These are phyloP conservation scores for Alternaria ethzedia DNA, from an alignment of 2,329 filamentous ascomycete genomes.

Conservation along the genomic window DNA sequence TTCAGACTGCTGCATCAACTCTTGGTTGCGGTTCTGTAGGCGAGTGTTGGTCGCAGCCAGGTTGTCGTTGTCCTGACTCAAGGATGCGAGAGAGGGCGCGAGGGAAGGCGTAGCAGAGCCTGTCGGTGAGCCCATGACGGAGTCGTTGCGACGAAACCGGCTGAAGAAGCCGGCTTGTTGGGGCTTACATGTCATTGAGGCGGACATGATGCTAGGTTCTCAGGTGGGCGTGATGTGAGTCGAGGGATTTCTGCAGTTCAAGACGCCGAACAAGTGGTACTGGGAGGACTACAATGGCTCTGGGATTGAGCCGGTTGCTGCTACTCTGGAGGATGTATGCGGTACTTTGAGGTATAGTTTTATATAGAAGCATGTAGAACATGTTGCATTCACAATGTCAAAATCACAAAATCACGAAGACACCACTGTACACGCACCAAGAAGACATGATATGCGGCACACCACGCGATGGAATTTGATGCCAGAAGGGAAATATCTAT, in stretches of 20 bases:
- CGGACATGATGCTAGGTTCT: neutral
- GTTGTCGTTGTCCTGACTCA: neutral
- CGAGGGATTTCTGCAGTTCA: neutral
- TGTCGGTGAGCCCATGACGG: neutral
- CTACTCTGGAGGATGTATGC: neutral
- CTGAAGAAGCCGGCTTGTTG: neutral
- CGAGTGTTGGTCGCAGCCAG: neutral
- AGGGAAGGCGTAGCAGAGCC: neutral
- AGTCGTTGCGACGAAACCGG: neutral
- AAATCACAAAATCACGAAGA: neutral
- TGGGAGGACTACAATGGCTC: neutral
- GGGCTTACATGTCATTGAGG: neutral
- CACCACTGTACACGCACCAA: neutral
- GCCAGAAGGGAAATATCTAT: neutral
- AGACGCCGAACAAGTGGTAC: neutral
- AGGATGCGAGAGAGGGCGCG: neutral
- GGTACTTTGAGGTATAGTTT: neutral
- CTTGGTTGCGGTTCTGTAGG: neutral
- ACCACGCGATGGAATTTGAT: neutral
- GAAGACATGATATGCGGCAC: neutral
- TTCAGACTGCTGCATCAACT: neutral
- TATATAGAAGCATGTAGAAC: neutral
- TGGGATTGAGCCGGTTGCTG: neutral
- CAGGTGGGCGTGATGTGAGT: neutral
- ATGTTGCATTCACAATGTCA: neutral